Percentiles rank a stretch among this genome's conserved stretches.
phyloP scores from a whole-genome alignment of 2,329 filamentous ascomycete species.

The Rhynchosporium graminicola region DNA sequence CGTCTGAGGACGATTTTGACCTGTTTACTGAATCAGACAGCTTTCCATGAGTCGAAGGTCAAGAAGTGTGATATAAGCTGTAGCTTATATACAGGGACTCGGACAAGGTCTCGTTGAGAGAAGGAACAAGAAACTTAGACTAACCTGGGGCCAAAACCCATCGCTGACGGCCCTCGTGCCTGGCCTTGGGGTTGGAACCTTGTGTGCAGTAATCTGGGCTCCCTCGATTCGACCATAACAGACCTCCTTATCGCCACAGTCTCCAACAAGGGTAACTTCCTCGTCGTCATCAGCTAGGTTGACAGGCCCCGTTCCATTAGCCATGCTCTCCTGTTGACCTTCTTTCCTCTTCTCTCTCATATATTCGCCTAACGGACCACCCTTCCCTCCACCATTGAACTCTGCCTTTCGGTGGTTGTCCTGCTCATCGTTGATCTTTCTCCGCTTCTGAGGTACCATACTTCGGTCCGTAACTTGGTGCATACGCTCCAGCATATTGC shows the following conservation, averaged over 20 bases:
- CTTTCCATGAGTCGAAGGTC: neutral
- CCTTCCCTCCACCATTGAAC: slow-evolving; percentile 52
- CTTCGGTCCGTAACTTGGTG: slow-evolving; percentile 73
- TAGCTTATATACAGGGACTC: neutral
- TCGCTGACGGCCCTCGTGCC: slow-evolving; percentile 58
- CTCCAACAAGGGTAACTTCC: slow-evolving; percentile 57
- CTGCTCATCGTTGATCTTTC: slow-evolving; percentile 53
- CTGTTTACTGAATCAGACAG: neutral
- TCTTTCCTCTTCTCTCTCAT: slow-evolving; percentile 61
- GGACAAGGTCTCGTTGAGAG: neutral
- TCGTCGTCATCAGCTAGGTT: slow-evolving; percentile 52
- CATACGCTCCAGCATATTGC: slow-evolving; percentile 70
- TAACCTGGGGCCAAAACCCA: slow-evolving; percentile 61
- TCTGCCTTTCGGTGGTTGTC: slow-evolving; percentile 45
- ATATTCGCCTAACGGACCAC: slow-evolving; percentile 64
- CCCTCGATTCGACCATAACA: slow-evolving; percentile 78
- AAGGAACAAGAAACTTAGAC: neutral
- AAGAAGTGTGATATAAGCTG: neutral
- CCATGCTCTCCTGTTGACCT: slow-evolving; percentile 40
- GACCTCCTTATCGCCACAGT: slow-evolving; percentile 68
- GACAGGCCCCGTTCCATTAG: slow-evolving; percentile 43
- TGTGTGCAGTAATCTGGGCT: slow-evolving; percentile 64
- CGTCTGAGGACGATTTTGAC: slow-evolving; percentile 73
- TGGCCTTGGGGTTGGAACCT: slow-evolving; percentile 69
- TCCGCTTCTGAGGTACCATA: slow-evolving; percentile 63